phyloP scores from a whole-genome alignment of 495 filamentous ascomycete species.

The Penicillium paxilli region DNA sequence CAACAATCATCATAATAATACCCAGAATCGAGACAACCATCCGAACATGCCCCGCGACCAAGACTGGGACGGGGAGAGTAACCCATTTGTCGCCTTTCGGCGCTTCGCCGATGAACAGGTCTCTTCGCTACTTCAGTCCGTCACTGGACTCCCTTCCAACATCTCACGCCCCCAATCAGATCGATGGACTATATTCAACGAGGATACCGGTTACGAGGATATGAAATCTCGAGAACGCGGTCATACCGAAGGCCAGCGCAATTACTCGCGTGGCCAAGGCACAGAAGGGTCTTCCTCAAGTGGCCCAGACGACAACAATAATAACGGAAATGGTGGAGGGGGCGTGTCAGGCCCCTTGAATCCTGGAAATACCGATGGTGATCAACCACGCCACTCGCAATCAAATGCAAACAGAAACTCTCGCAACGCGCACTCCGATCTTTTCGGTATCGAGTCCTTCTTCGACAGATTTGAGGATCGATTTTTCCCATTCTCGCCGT shows the following conservation, averaged over 20 bases:
- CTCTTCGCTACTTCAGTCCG: conserved; percentile 52
- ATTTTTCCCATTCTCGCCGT: conserved; percentile 25
- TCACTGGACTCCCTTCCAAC: conserved; percentile 49
- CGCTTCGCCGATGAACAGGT: conserved; percentile 61
- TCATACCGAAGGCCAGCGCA: conserved; percentile 9
- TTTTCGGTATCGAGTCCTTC: conserved; percentile 36
- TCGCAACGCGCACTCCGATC: conserved; percentile 18
- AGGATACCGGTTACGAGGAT: conserved; percentile 29
- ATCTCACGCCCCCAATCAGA: conserved; percentile 28
- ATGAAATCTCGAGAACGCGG: conserved; percentile 20
- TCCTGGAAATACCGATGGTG: too few relatives aligned
- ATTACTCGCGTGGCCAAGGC: conserved; percentile 12
- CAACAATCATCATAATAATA: not conserved
- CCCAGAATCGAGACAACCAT: not conserved
- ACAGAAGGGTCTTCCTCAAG: conserved; percentile 6
- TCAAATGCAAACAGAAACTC: conserved; percentile 3
- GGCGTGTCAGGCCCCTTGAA: not conserved
- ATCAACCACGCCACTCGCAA: too few relatives aligned
- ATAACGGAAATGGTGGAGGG: conserved; percentile 6
- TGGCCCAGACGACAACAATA: conserved; percentile 3
- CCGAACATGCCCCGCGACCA: conserved; percentile 12
- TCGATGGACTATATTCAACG: conserved; percentile 37
- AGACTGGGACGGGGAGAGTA: conserved; percentile 37
- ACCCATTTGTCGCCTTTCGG: conserved; percentile 61
- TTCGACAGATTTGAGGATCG: conserved; percentile 36